A percentile compares a stretch with the other conserved stretches of the same genome.
phyloP scores from a whole-genome alignment of 2,329 filamentous ascomycete genomes.

The Neopestalotiopsis sp. region DNA sequence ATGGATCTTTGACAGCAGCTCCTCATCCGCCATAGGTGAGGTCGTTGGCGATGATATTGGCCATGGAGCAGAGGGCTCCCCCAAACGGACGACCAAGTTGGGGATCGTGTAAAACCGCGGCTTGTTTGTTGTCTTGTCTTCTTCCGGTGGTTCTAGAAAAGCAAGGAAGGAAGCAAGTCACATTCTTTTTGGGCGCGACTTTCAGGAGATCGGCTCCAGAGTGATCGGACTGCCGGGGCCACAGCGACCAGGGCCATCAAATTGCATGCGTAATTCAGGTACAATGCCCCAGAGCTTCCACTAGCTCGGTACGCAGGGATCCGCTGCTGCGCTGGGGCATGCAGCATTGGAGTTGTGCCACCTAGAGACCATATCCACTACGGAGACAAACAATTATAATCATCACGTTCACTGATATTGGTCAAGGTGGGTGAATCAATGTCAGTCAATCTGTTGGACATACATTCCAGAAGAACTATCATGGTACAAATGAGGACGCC shows the following conservation, averaged over 20 bases:
- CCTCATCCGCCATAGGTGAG: constrained; percentile 63
- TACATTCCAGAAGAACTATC: not conserved
- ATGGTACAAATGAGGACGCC: not conserved
- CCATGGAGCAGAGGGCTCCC: constrained; percentile 15
- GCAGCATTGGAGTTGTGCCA: not conserved
- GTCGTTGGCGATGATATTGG: constrained; percentile 19
- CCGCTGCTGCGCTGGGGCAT: not conserved
- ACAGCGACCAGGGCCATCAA: not conserved
- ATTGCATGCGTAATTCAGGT: constrained; percentile 3
- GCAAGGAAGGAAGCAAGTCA: not conserved
- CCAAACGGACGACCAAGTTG: not conserved
- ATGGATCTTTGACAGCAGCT: constrained; percentile 72
- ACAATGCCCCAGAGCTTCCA: not conserved
- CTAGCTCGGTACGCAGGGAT: not conserved
- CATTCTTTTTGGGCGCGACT: not conserved
- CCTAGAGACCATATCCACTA: constrained; percentile 1
- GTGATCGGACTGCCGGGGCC: not conserved
- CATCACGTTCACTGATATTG: not conserved
- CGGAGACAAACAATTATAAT: not conserved
- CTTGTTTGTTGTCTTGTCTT: not conserved
- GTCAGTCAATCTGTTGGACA: not conserved
- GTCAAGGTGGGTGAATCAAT: not conserved
- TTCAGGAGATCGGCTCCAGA: not conserved
- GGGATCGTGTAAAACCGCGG: not conserved
- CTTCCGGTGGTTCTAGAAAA: not conserved